These are phyloP conservation scores for Suillus americanus DNA, from an alignment of 768 basidiomycete species.

Conservation along the genomic window DNA sequence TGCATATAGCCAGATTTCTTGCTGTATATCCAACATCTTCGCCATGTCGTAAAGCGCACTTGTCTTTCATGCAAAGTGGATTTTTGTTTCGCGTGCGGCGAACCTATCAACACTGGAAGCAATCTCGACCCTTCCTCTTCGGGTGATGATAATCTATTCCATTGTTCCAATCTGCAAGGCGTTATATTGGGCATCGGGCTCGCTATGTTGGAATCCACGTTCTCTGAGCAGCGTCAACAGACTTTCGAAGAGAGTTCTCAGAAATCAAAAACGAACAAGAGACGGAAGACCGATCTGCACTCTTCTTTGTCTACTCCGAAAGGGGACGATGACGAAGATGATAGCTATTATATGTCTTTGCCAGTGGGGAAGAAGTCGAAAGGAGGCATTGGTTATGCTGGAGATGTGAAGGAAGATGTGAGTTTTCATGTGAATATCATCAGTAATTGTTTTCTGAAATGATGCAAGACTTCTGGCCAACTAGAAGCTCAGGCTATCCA, in stretches of 20 bases:
- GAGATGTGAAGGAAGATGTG: slow-evolving; percentile 82
- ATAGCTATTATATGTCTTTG: slow-evolving; percentile 41
- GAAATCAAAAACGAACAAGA: slow-evolving; percentile 37
- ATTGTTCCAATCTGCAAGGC: slow-evolving; percentile 89
- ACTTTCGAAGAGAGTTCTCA: slow-evolving; percentile 24
- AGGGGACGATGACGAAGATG: slow-evolving; percentile 57
- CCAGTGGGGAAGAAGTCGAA: slow-evolving; percentile 63
- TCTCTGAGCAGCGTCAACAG: slow-evolving; percentile 52
- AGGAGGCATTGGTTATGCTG: slow-evolving; percentile 87
- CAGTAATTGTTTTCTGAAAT: slow-evolving; percentile 9
- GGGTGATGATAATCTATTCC: slow-evolving; percentile 67
- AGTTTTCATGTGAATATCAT: slow-evolving; percentile 29
- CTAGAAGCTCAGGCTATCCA: slow-evolving; percentile 76
- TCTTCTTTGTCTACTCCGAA: slow-evolving; percentile 20
- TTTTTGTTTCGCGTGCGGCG: slow-evolving; percentile 78
- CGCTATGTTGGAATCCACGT: slow-evolving; percentile 78
- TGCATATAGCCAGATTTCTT: slow-evolving; percentile 65
- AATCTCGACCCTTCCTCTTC: slow-evolving; percentile 41
- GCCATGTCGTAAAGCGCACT: slow-evolving; percentile 50
- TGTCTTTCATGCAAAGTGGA: slow-evolving; percentile 63
- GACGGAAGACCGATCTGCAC: slow-evolving; percentile 38
- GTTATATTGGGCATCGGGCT: slow-evolving; percentile 90
- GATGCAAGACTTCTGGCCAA: slow-evolving; percentile 73
- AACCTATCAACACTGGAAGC: slow-evolving; percentile 50
- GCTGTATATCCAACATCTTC: slow-evolving; percentile 65